Evolutionary conservation across 306 rosid species (phyloP), one percentile per base, ranked within the genome.

Genomic region (Dryas drummondii): DNA sequence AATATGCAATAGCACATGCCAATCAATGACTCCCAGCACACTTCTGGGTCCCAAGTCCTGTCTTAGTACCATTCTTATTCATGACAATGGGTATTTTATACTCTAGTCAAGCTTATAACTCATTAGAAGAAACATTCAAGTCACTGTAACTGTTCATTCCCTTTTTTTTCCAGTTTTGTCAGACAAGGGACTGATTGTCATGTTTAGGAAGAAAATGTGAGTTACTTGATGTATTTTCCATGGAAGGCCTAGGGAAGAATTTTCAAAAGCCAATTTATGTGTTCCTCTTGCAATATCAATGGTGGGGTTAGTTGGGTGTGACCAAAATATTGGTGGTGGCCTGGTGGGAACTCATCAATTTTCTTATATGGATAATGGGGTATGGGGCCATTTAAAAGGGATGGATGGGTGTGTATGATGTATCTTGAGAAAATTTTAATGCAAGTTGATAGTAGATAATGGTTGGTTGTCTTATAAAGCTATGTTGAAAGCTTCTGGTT

Each of bases 271-370:
- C 71, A 56, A 41, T 74, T 88, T 80, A 76, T 82, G 79, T 73
- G 79, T 76, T 77, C 58, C 83, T 67, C 82, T 81, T 56, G 45
- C 76, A 78, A 73, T 81, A 70, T 79, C 79, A 42, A 32, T 77
- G 88, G 93, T 89, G 88, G 92, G 88, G 86, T 84, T 82, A 83
- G 88, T 83, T 84, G 88, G 55, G 61, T 41, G 57, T 48, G 82
- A 83, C 86, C 82, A 81, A 80, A 51, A 78, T 81, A 71, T 84
- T 79, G 58, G 69, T 84, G 86, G 90, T 22, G 22, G 22, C 22
- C 22, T 22, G 22, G 22, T 87, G 88, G 86, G 74, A 68, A 56
- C 82, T 68, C 71, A 75, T 77, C 60, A 50, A 1, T 52, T 77
- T 81, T 74, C 54, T 58, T 75, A 59, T 78, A 46, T 68, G 77